Percentiles rank a stretch among this genome's conserved stretches.
These are phyloP conservation scores for Chondrostereum purpureum DNA, from an alignment of 1,284 basidiomycete species.

Conservation along the genomic window DNA sequence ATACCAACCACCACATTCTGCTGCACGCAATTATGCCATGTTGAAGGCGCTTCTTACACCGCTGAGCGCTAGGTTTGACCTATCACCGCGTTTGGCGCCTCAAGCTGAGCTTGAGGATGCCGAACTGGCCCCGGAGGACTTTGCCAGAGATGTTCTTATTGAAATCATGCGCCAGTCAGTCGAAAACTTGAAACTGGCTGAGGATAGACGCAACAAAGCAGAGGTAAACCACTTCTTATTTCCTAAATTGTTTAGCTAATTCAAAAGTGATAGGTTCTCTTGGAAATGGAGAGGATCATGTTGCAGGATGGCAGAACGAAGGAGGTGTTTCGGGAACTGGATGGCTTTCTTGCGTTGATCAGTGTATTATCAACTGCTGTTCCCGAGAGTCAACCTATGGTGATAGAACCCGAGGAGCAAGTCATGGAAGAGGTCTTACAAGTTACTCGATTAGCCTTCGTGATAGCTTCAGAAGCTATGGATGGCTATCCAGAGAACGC, in stretches of 20 bases:
- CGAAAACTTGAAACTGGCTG: conserved; percentile 55
- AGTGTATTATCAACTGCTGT: conserved; percentile 58
- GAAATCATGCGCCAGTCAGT: conserved; percentile 65
- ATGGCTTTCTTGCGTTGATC: conserved; percentile 70
- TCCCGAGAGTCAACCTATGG: conserved; percentile 25
- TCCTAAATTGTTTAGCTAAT: background rate
- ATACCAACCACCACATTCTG: too few species aligned
- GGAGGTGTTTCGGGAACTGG: conserved; percentile 71
- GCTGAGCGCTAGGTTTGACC: conserved; percentile 41
- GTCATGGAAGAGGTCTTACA: conserved; percentile 41
- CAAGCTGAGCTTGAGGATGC: conserved; percentile 24
- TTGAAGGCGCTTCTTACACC: conserved; percentile 46
- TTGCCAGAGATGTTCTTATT: conserved; percentile 63
- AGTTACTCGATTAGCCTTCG: conserved; percentile 50
- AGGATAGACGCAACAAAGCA: conserved; percentile 35
- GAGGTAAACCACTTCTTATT: conserved; percentile 35
- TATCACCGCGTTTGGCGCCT: conserved; percentile 26
- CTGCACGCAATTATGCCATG: too few species aligned
- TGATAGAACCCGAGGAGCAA: conserved; percentile 34
- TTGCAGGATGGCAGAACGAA: conserved; percentile 55
- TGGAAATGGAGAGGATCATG: conserved; percentile 56
- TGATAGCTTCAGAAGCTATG: conserved; percentile 59
- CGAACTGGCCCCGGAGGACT: conserved; percentile 55
- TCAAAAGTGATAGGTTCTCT: conserved; percentile 39
- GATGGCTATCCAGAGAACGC: conserved; percentile 48